These are phyloP conservation scores for Diospyros lotus DNA, from an alignment of 148 eudicot genomes.

Conservation along the genomic window DNA sequence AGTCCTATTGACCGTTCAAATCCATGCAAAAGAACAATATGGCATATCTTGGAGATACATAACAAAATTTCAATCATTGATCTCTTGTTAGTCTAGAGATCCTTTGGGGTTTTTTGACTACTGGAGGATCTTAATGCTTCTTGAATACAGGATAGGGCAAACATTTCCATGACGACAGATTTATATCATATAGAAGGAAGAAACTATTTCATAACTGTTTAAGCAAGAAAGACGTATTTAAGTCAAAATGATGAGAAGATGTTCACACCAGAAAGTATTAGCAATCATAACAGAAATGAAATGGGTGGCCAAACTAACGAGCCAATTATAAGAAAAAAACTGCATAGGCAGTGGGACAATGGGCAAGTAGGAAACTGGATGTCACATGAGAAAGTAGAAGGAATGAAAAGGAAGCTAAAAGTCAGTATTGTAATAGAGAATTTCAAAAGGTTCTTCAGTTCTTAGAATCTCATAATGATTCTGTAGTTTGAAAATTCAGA, in stretches of 20 bases:
- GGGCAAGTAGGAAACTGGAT: not conserved
- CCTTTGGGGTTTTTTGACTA: not conserved
- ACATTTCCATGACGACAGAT: not conserved
- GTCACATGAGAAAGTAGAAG: no score
- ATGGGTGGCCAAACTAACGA: not conserved
- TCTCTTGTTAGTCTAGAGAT: not conserved
- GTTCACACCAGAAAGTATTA: not conserved
- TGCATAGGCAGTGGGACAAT: not conserved
- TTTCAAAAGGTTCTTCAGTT: no score
- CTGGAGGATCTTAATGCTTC: not conserved
- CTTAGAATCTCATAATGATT: no score
- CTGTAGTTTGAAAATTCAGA: no score
- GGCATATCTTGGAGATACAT: no score
- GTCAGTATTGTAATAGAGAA: no score
- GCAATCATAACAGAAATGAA: no score
- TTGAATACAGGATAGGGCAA: not conserved
- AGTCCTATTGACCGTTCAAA: no score
- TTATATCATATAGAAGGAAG: not conserved
- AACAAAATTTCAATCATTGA: not conserved
- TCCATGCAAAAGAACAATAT: no score
- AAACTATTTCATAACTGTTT: not conserved
- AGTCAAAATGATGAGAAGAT: not conserved
- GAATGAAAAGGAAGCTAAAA: no score
- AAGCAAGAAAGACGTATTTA: not conserved
- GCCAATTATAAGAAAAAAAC: not conserved